Evolutionary conservation across 306 rosid genomes (phyloP), one percentile per base, ranked within the genome.

Genomic region (Casuarina glauca): DNA sequence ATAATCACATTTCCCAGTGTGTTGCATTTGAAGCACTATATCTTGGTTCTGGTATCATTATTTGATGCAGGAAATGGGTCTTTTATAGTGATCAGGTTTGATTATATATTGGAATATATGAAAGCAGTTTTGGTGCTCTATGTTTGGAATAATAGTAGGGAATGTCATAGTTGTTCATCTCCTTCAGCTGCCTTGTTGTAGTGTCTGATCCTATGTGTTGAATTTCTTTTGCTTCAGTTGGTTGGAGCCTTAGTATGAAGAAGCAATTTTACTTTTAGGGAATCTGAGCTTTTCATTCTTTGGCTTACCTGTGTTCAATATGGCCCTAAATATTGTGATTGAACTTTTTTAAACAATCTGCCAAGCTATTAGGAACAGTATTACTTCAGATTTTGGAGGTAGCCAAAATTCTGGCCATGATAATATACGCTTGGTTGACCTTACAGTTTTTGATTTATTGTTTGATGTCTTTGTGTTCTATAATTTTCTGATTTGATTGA

Each of bases 121-220:
- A 74, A 69, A 49, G 58, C 13, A 19, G 77, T 69, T n/a, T 75
- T 57, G 12, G 19, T 70, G 78, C 19, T 54, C 53, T 52, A 63
- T 55, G 48, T 57, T 17, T 63, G 26, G 69, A 70, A 43, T 71
- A 46, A 69, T 20, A 51, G 17, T 58, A 6, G 54, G 41, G 6
- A 5, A 75, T 35, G 74, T 78, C 45, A 1, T 4, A 64, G 77
- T 78, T 36, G 36, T 15, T 70, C 12, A 20, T 45, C 43, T 42
- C 73, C 73, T 42, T 45, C 20, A 11, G 16, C 36, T 32, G 54
- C 74, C 45, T 54, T 7, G 26, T 68, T 63, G 76, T 11, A 63
- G 19, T 63, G 38, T 63, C 44, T 62, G 43, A 62, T 36, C 69
- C 44, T 2, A 11, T 62, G 17, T 36, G 44, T 62, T 36, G 16